A percentile compares a stretch with the other conserved stretches of the same genome.
phyloP scores from a whole-genome alignment of 1,284 basidiomycete genomes.

The Kwoniella shivajii region DNA sequence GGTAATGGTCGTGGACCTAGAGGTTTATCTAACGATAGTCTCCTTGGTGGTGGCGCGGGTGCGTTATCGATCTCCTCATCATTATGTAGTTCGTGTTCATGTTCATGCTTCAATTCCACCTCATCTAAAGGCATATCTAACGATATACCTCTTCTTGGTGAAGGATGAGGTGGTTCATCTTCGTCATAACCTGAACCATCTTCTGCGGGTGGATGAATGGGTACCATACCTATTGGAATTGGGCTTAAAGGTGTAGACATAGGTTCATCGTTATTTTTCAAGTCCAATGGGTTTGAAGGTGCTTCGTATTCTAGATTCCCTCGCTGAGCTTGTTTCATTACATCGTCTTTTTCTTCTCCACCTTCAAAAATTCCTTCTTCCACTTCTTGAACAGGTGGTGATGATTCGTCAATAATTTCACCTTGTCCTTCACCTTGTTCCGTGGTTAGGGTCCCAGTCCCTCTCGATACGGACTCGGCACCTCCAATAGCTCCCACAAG shows the following conservation, averaged over 20 bases:
- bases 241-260: slow-evolving; percentile 1
- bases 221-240: slow-evolving; percentile 30
- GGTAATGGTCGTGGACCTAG: slow-evolving; percentile 29
- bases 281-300: background rate
- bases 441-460: slow-evolving; percentile 11
- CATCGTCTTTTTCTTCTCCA: slow-evolving; percentile 35
- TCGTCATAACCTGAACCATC: slow-evolving; percentile 9
- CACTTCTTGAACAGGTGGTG: slow-evolving; percentile 14
- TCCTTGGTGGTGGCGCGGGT: slow-evolving; percentile 24
- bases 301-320: slow-evolving; percentile 16
- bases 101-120: slow-evolving; percentile 42
- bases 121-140: slow-evolving; percentile 36
- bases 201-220: slow-evolving; percentile 37
- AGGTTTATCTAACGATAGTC: slow-evolving; percentile 18
- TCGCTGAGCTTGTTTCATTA: slow-evolving; percentile 26
- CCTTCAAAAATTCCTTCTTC: slow-evolving; percentile 35
- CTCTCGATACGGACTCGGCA: slow-evolving; percentile 20
- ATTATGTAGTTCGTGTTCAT: slow-evolving; percentile 23
- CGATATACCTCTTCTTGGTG: slow-evolving; percentile 23
- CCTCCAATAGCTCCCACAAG: slow-evolving; percentile 26
- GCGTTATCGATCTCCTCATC: slow-evolving; percentile 21
- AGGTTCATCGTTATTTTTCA: too few relatives aligned
- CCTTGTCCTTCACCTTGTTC: slow-evolving; percentile 8
- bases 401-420: slow-evolving; percentile 20
- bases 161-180: slow-evolving; percentile 22